phyloP scores from a whole-genome alignment of 371 early-diverging fungal genomes.

The Neoconidiobolus thromboides region DNA sequence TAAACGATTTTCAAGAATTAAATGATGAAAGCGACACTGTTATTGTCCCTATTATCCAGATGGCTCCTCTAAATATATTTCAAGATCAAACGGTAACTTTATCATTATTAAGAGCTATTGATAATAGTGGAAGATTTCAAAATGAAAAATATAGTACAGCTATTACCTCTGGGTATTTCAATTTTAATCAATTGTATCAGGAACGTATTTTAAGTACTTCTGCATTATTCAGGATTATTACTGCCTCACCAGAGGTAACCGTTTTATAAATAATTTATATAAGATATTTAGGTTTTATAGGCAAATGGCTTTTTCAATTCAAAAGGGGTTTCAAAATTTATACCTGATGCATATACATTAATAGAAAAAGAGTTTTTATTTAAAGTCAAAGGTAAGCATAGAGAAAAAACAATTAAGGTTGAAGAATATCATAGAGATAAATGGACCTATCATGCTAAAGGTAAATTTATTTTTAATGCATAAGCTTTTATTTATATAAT shows the following conservation, averaged over 20 bases:
- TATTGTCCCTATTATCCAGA: constrained; percentile 69
- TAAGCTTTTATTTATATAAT: neutral
- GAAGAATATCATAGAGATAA: constrained; percentile 46
- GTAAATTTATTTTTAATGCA: constrained; percentile 12
- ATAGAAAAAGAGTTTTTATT: constrained; percentile 42
- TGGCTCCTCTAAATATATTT: constrained; percentile 57
- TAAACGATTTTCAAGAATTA: neutral
- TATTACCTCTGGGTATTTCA: constrained; percentile 76
- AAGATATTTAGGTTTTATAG: constrained; percentile 12
- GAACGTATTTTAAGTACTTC: constrained; percentile 29
- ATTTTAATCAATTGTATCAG: constrained; percentile 54
- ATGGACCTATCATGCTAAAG: constrained; percentile 92
- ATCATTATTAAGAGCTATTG: no score
- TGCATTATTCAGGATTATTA: constrained; percentile 34
- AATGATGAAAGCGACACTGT: constrained; percentile 31
- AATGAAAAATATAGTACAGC: no score
- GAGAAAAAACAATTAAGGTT: constrained; percentile 20
- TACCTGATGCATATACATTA: constrained; percentile 79
- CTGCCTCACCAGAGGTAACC: constrained; percentile 65
- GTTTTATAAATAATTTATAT: neutral
- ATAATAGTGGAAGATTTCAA: no score
- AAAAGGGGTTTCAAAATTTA: constrained; percentile 59
- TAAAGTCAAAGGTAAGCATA: constrained; percentile 14
- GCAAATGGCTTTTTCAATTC: constrained; percentile 89
- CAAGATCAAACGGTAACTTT: constrained; percentile 39